phyloP scores from a whole-genome alignment of 805 yeast species.

The Candida railenensis region DNA sequence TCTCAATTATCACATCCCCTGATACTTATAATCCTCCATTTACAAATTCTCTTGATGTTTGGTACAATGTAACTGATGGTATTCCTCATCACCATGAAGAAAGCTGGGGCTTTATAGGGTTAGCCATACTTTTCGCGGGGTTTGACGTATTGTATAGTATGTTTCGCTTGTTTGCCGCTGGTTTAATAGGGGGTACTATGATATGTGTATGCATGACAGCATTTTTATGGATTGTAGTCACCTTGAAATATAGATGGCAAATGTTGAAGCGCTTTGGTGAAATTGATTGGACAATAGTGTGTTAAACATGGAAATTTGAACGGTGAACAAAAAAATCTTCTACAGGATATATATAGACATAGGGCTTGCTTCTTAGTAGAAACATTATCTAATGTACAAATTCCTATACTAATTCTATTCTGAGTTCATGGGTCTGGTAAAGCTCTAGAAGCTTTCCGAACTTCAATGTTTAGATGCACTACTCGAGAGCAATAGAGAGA shows the following conservation, averaged over 20 bases:
- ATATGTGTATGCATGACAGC: conserved; percentile 12
- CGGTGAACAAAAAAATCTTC: too few relatives aligned
- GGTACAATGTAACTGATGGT: conserved; percentile 10
- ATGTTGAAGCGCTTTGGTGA: not conserved
- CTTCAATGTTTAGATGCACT: too few relatives aligned
- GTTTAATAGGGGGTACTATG: conserved; percentile 10
- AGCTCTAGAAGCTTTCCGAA: too few relatives aligned
- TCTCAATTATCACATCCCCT: conserved; percentile 19
- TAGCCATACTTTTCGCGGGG: conserved; percentile 9
- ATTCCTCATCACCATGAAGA: not conserved
- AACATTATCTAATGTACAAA: too few relatives aligned
- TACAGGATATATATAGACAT: not conserved
- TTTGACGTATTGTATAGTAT: conserved; percentile 18
- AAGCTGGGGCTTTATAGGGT: not conserved
- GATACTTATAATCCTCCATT: conserved; percentile 27
- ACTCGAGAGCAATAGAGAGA: too few relatives aligned
- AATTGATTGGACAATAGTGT: not conserved
- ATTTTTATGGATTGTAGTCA: conserved; percentile 12
- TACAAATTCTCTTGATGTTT: conserved; percentile 14
- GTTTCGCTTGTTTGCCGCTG: conserved; percentile 14
- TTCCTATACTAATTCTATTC: too few relatives aligned
- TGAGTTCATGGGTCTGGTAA: too few relatives aligned
- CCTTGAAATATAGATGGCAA: conserved; percentile 14
- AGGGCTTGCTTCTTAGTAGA: too few relatives aligned
- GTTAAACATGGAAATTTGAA: not conserved